Evolutionary conservation across 306 rosid species (phyloP), one percentile per base, ranked within the genome.

Genomic region (Citrullus mucosospermus): DNA sequence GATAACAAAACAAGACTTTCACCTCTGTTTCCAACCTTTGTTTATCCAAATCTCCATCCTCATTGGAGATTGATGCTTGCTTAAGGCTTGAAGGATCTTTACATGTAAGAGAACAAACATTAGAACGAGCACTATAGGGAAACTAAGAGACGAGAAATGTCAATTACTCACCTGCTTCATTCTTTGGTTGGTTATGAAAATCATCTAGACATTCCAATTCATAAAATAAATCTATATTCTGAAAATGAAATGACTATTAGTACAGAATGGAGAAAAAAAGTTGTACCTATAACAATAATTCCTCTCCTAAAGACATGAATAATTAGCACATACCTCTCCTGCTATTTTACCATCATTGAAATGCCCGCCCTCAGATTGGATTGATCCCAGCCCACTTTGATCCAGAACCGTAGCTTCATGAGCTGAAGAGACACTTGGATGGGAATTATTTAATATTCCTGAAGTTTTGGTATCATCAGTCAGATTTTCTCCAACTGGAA

Each of bases 161-260:
- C 72, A 70, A 80, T 62, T 32, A 80, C 65, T 84, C 83, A 85
- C 88, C 81, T 82, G 82, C 70, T 82, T 71, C 85, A 66, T 82
- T 63, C 22, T 82, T 63, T 59, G 85, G 78, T 76, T 87, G 90
- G 74, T 84, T 32, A 78, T 79, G 81, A 82, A 83, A 68, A 82
- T 82, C 90, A 80, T 84, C 93, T 77, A 91, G 87, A 63, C 57
- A 85, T 78, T 90, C 93, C 82, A 89, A 81, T 70, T 82, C 95
- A 18, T 84, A 85, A 73, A 84, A 88, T 70, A 92, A 79, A 81
- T 90, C 90, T 16, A 82, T 87, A 81, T 79, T 83, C 98, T 94
- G 86, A 81, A 79, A 54, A 80, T 41, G 54, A 63, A 28, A 61
- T 32, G 57, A 46, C 62, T 66, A 84, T 68, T 55, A 34, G 83